A percentile compares a stretch with the other conserved stretches of the same genome.
Evolutionary conservation across 2,329 filamentous ascomycete genomes (phyloP).

Genomic region (Diatrype stigma): DNA sequence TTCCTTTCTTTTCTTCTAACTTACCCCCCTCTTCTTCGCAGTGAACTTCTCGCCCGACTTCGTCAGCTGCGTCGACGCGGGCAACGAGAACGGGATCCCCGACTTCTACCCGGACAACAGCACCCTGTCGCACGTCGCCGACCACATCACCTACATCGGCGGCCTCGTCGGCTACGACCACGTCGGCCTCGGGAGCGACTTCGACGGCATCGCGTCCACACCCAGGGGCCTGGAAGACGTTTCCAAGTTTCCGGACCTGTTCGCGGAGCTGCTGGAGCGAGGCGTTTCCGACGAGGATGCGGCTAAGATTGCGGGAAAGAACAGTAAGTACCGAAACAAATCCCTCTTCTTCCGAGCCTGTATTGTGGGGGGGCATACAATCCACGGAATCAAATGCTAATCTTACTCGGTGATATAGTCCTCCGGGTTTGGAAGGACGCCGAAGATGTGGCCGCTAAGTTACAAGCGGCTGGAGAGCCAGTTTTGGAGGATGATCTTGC

Average conservation of each 20-base stretch:
- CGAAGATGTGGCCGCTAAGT: conserved; percentile 62
- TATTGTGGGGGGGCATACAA: too few species aligned
- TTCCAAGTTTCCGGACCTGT: conserved; percentile 72
- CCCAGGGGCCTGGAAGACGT: conserved; percentile 81
- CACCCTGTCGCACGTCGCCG: conserved; percentile 72
- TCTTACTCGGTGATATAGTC: conserved; percentile 32
- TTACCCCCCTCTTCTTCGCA: conserved; percentile 7
- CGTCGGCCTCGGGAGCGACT: conserved; percentile 86
- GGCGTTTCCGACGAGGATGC: conserved; percentile 73
- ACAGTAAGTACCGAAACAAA: too few species aligned
- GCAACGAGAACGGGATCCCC: conserved; percentile 61
- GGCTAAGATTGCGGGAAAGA: conserved; percentile 71
- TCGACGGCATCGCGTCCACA: conserved; percentile 67
- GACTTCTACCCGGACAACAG: conserved; percentile 63
- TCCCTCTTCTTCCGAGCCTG: too few species aligned
- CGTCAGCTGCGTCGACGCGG: conserved; percentile 65
- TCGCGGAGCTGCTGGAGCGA: conserved; percentile 68
- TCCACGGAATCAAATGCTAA: not conserved
- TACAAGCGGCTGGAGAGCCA: conserved; percentile 56
- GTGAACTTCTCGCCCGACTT: conserved; percentile 85
- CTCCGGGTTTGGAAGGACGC: conserved; percentile 80
- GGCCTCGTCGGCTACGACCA: conserved; percentile 79
- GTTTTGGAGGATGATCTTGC: conserved; percentile 51
- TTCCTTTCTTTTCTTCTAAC: too few species aligned
- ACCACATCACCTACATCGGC: conserved; percentile 80